Percentiles rank a stretch among this genome's conserved stretches.
Evolutionary conservation across 352 stramenopile species (phyloP).

Genomic region (Globisporangium acanthophoron): DNA sequence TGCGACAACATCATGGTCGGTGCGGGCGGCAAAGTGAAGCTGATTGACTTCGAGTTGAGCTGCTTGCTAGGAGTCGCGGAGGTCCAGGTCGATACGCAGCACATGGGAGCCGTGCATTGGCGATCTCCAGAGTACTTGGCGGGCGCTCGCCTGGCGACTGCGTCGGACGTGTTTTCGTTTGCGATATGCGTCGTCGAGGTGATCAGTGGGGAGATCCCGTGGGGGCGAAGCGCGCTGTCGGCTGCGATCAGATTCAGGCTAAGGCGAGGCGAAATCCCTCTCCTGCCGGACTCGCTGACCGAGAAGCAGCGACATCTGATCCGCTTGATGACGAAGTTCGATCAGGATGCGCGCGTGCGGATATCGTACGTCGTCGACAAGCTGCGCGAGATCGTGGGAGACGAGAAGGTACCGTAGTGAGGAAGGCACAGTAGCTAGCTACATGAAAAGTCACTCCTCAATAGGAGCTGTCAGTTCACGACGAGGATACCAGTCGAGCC

Average conservation of each 20-base stretch:
- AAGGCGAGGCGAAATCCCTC: background rate
- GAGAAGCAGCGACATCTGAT: conserved; percentile 5
- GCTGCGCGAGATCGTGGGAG: conserved; percentile 1
- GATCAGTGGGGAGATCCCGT: conserved; percentile 1
- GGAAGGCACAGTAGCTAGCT: no score
- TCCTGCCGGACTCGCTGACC: background rate
- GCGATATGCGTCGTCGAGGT: conserved; percentile 9
- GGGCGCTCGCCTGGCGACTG: background rate
- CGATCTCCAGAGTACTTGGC: background rate
- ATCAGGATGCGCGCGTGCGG: background rate
- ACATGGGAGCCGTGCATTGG: no score
- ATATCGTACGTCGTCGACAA: conserved; percentile 1
- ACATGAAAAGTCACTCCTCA: no score
- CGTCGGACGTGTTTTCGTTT: conserved; percentile 5
- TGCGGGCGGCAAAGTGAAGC: conserved; percentile 15
- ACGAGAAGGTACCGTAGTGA: background rate
- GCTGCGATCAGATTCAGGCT: background rate
- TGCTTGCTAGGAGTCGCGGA: no score
- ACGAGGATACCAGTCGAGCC: no score
- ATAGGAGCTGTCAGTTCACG: no score
- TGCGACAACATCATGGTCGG: conserved; percentile 23
- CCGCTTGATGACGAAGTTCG: conserved; percentile 1
- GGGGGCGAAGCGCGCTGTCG: background rate
- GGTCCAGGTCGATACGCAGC: no score
- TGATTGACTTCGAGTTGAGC: conserved; percentile 24